Conservation (phyloP, 352 stramenopile genomes). For the Plasmopara halstedii region DNA sequence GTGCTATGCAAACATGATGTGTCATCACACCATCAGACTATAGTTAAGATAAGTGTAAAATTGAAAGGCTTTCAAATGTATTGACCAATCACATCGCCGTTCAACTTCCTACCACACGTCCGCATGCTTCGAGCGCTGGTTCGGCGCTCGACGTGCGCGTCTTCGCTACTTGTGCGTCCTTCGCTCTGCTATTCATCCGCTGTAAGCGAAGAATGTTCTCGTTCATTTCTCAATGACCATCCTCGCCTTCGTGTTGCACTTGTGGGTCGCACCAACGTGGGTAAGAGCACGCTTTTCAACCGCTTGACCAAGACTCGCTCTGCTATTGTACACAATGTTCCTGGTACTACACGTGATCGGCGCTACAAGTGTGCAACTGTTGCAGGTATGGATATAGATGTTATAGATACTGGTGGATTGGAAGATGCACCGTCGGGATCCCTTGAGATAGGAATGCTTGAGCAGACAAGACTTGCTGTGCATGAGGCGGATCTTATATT, state of each 20-base stretch:
- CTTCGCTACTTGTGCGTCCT: slow-evolving; percentile 10
- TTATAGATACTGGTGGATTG: slow-evolving; percentile 77
- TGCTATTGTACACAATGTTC: slow-evolving; percentile 80
- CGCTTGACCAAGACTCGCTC: slow-evolving; percentile 65
- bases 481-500: slow-evolving; percentile 76
- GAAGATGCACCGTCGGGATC: slow-evolving; percentile 56
- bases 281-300: slow-evolving; percentile 84
- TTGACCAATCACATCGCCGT: background rate
- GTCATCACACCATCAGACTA: no score
- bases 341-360: slow-evolving; percentile 69
- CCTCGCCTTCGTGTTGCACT: slow-evolving; percentile 67
- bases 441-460: slow-evolving; percentile 72
- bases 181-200: slow-evolving; percentile 12
- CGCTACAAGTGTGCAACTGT: slow-evolving; percentile 58
- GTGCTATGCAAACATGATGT: no score
- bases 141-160: slow-evolving; percentile 11
- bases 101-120: slow-evolving; percentile 1
- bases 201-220: background rate
- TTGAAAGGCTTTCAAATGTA: no score
- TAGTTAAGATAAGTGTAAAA: no score
- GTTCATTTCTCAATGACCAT: slow-evolving; percentile 23
- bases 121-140: slow-evolving; percentile 35
- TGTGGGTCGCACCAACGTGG: slow-evolving; percentile 78
- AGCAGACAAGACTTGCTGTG: slow-evolving; percentile 63
- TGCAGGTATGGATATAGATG: slow-evolving; percentile 67